A percentile compares a stretch with the other conserved stretches of the same genome.
Conservation (phyloP, 805 yeast species). For the Ogataea polymorpha region DNA sequence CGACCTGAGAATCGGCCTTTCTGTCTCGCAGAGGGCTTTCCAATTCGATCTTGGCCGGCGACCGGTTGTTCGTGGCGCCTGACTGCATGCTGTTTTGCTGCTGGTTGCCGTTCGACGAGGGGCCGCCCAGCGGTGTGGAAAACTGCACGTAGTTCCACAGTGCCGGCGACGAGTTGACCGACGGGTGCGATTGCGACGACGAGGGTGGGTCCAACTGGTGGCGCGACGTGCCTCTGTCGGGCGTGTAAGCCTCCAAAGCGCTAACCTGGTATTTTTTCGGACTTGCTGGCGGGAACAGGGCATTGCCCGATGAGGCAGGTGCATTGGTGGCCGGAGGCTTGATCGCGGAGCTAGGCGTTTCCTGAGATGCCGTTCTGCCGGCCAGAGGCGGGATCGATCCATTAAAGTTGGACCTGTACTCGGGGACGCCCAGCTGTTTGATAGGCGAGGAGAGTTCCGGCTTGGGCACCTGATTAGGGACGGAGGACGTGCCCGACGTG, state of each 20-base stretch:
- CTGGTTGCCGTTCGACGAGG: constrained; percentile 18
- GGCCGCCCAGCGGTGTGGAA: constrained; percentile 34
- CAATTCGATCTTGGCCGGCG: constrained; percentile 22
- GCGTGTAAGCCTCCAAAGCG: constrained; percentile 63
- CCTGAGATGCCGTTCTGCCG: constrained; percentile 14
- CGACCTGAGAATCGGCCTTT: constrained; percentile 28
- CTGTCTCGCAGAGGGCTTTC: constrained; percentile 31
- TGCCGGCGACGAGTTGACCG: constrained; percentile 74
- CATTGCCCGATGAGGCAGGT: constrained; percentile 6
- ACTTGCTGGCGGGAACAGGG: constrained; percentile 16
- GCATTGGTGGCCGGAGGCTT: constrained; percentile 5
- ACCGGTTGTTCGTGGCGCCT: constrained; percentile 30
- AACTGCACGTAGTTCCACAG: constrained; percentile 91
- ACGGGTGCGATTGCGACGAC: constrained; percentile 37
- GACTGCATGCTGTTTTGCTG: constrained; percentile 16
- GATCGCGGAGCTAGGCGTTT: constrained; percentile 10
- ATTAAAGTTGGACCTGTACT: constrained; percentile 13
- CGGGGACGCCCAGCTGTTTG: constrained; percentile 16
- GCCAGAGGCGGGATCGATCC: constrained; percentile 10
- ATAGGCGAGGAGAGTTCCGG: constrained; percentile 22
- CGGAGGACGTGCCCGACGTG: constrained; percentile 17
- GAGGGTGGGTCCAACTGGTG: constrained; percentile 27
- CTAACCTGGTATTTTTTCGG: constrained; percentile 44
- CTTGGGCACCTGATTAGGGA: constrained; percentile 14
- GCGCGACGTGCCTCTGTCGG: constrained; percentile 48